These are phyloP conservation scores for Myriosclerotinia curreyana DNA, from an alignment of 2,329 filamentous ascomycete genomes.

Conservation along the genomic window DNA sequence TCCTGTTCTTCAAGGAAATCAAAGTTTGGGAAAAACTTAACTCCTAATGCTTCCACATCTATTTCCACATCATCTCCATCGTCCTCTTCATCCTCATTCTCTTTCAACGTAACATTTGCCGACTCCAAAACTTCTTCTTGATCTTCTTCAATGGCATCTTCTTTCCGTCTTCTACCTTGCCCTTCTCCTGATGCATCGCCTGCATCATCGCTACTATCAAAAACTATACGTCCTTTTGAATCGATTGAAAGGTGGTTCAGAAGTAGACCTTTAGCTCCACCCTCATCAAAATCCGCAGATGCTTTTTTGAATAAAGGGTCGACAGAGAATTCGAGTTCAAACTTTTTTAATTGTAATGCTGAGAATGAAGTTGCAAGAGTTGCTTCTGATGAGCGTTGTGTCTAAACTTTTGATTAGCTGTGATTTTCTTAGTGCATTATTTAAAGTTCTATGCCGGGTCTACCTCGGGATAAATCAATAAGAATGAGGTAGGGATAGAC, in stretches of 20 bases:
- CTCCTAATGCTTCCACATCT: conserved; percentile 70
- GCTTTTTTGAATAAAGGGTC: conserved; percentile 99
- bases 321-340: conserved; percentile 93
- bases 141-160: conserved; percentile 61
- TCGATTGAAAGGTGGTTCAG: conserved; percentile 98
- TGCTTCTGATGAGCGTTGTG: conserved; percentile 81
- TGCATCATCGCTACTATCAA: conserved; percentile 92
- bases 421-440: not conserved
- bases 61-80: conserved; percentile 66
- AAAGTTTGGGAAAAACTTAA: conserved; percentile 83
- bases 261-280: conserved; percentile 89
- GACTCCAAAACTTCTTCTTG: conserved; percentile 44
- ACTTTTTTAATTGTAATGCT: conserved; percentile 89
- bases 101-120: conserved; percentile 40
- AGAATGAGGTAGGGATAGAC: too few relatives aligned
- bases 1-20: conserved; percentile 76
- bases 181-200: conserved; percentile 49
- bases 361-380: conserved; percentile 87
- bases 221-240: conserved; percentile 85
- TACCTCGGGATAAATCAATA: too few relatives aligned
- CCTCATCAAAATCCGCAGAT: conserved; percentile 96
- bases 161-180: conserved; percentile 42
- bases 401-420: conserved; percentile 40
- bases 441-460: not conserved
- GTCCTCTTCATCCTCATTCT: conserved; percentile 46